A percentile compares a stretch with the other conserved stretches of the same genome.
Evolutionary conservation across 106 monocot genomes (phyloP).

Genomic region (Cymbidium sinense): DNA sequence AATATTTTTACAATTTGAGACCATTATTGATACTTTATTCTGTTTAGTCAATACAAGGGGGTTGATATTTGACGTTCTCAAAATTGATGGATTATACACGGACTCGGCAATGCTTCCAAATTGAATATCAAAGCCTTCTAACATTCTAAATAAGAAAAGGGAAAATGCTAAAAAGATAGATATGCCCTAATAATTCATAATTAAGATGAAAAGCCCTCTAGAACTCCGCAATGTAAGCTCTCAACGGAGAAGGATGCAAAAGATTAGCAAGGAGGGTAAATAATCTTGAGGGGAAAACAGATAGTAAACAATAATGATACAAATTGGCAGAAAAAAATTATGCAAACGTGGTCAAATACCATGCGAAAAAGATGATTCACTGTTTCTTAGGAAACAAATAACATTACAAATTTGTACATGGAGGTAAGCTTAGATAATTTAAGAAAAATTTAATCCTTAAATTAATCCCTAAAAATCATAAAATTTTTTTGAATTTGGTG

Average conservation of each 20-base stretch:
- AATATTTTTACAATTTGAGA: too few species aligned
- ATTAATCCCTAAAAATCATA: background rate
- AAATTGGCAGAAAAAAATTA: background rate
- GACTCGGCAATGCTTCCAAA: background rate
- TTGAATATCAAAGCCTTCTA: background rate
- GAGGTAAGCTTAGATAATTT: too few species aligned
- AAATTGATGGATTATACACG: background rate
- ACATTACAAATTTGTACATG: background rate
- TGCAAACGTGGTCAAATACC: too few species aligned
- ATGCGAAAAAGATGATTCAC: too few species aligned
- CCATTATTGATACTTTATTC: too few species aligned
- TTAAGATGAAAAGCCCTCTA: background rate
- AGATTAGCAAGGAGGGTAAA: background rate
- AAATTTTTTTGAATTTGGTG: background rate
- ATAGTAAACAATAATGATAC: background rate
- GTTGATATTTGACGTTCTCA: background rate
- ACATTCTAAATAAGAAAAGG: too few species aligned
- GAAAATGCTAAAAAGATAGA: background rate
- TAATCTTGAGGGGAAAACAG: background rate
- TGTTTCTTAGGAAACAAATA: too few species aligned
- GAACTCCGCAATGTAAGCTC: background rate
- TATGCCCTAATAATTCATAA: background rate
- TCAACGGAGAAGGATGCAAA: background rate
- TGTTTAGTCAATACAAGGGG: background rate
- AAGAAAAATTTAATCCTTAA: background rate